Conservation (phyloP, 495 filamentous ascomycete genomes). For the Aspergillus egyptiacus region DNA sequence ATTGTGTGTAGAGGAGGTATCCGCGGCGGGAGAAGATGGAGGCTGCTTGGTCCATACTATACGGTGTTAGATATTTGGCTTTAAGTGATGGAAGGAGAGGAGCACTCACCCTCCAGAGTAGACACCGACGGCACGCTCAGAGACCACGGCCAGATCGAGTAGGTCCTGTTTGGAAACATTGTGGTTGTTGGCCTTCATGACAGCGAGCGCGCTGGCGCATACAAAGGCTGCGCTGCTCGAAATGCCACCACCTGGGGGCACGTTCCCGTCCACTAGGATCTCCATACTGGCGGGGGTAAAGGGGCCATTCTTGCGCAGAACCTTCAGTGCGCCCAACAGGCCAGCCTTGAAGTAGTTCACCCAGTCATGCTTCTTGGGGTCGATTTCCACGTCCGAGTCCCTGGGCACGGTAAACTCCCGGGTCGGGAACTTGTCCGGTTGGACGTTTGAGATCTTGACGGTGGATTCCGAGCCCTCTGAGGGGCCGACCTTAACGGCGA, state of each 20-base stretch:
- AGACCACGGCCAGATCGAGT: conserved; percentile 85
- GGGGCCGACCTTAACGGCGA: conserved; percentile 67
- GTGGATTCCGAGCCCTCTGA: conserved; percentile 34
- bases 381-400: conserved; percentile 68
- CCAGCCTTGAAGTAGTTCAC: conserved; percentile 98
- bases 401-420: conserved; percentile 68
- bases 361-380: conserved; percentile 84
- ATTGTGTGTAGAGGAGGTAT: conserved; percentile 83
- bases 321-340: conserved; percentile 69
- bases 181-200: conserved; percentile 81
- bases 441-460: conserved; percentile 72
- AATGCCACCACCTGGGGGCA: conserved; percentile 85
- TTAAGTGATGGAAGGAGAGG: neutral
- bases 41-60: conserved; percentile 90
- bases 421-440: conserved; percentile 66
- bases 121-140: conserved; percentile 89
- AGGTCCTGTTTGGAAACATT: conserved; percentile 82
- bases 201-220: conserved; percentile 81
- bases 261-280: conserved; percentile 83
- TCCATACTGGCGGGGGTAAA: conserved; percentile 74
- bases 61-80: neutral
- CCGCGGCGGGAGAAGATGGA: conserved; percentile 86
- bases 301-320: conserved; percentile 58
- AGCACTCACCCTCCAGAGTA: conserved; percentile 80
- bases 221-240: conserved; percentile 94